Percentiles rank a stretch among this genome's conserved stretches.
phyloP scores from a whole-genome alignment of 306 rosid genomes.

The Corylus heterophylla region DNA sequence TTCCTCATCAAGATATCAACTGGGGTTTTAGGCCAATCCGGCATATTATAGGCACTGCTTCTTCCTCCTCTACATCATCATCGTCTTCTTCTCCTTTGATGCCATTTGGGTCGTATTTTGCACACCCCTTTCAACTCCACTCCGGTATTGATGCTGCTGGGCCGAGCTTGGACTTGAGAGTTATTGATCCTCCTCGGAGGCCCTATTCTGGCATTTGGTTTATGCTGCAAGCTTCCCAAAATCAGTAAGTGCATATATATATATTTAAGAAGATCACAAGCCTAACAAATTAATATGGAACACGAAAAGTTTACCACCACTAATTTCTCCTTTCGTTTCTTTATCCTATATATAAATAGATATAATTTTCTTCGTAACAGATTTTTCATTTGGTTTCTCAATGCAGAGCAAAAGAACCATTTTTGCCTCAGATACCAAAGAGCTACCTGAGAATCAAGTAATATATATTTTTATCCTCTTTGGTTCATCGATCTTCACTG shows the following conservation, averaged over 20 bases:
- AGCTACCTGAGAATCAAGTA: conserved; percentile 94
- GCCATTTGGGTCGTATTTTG: conserved; percentile 44
- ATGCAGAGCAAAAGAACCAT: conserved; percentile 80
- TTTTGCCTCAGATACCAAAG: conserved; percentile 89
- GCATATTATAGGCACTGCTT: conserved; percentile 31
- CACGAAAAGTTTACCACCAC: background rate
- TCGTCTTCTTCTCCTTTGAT: conserved; percentile 49
- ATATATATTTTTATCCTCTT: conserved; percentile 3
- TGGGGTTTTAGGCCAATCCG: conserved; percentile 64
- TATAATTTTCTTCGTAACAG: background rate
- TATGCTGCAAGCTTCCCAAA: conserved; percentile 81
- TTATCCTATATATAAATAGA: background rate
- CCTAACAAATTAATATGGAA: background rate
- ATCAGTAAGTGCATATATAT: conserved; percentile 59
- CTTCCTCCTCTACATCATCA: conserved; percentile 41
- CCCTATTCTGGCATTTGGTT: conserved; percentile 98
- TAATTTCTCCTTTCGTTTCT: background rate
- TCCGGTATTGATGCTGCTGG: conserved; percentile 49
- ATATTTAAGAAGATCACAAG: background rate
- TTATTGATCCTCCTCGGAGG: conserved; percentile 81
- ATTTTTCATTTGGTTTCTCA: conserved; percentile 11
- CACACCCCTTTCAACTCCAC: conserved; percentile 53
- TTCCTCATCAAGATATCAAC: conserved; percentile 46
- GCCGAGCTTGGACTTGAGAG: conserved; percentile 61
- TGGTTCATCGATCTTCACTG: background rate